phyloP scores from a whole-genome alignment of 2,329 filamentous ascomycete species.

The Xenosphaeropsis pyriputrescens region DNA sequence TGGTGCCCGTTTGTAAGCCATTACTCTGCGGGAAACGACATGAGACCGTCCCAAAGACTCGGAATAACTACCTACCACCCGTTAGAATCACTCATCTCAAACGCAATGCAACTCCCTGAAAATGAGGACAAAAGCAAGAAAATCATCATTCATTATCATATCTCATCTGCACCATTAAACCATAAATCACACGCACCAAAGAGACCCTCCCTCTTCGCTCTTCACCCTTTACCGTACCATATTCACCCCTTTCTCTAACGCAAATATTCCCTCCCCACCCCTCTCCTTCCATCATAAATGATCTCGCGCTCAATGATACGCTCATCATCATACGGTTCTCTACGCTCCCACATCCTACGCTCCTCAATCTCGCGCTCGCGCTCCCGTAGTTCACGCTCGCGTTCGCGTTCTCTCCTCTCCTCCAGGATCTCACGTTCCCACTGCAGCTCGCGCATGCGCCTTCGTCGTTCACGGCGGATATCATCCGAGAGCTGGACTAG shows the following conservation, averaged over 20 bases:
- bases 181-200: too few species aligned
- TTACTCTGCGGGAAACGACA: too few species aligned
- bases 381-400: constrained; percentile 14
- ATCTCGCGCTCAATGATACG: constrained; percentile 54
- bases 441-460: constrained; percentile 35
- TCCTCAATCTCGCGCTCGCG: constrained; percentile 13
- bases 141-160: too few species aligned
- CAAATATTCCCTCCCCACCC: constrained; percentile 1
- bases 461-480: constrained; percentile 50
- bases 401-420: constrained; percentile 30
- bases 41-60: too few species aligned
- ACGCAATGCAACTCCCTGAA: too few species aligned
- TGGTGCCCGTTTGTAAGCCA: too few species aligned
- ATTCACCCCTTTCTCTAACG: not conserved
- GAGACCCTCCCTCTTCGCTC: too few species aligned
- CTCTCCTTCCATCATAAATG: constrained; percentile 33
- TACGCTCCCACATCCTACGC: constrained; percentile 1
- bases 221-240: too few species aligned
- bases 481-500: constrained; percentile 73
- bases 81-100: too few species aligned
- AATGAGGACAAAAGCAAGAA: too few species aligned
- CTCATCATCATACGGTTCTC: constrained; percentile 38
- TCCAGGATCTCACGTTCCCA: constrained; percentile 42
- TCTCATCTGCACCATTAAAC: too few species aligned
- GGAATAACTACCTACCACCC: too few species aligned